These are phyloP conservation scores for Aegle marmelos DNA, from an alignment of 345 rosid species.

Conservation along the genomic window DNA sequence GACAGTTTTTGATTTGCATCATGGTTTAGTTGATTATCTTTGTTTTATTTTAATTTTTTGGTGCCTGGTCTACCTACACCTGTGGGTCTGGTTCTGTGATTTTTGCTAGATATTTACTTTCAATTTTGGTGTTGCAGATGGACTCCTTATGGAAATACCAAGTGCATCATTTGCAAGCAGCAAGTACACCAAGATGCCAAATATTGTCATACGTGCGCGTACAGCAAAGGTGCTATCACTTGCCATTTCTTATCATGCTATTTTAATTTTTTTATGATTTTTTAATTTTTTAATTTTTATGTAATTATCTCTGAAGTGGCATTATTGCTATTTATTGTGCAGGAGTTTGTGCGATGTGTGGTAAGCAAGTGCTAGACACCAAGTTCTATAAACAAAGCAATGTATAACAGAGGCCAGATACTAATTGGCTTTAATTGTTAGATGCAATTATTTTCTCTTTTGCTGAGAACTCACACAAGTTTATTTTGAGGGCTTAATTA, in stretches of 20 bases:
- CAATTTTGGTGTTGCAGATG: constrained; percentile 52
- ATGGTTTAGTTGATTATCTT: neutral
- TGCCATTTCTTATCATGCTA: neutral
- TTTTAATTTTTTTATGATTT: neutral
- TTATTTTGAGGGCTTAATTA: neutral
- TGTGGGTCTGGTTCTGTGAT: neutral
- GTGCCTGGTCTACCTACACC: neutral
- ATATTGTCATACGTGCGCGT: constrained; percentile 98
- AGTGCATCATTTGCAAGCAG: constrained; percentile 97
- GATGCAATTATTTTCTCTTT: neutral
- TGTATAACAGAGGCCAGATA: constrained; percentile 33
- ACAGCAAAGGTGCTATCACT: constrained; percentile 66
- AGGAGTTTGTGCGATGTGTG: constrained; percentile 99
- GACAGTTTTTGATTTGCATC: neutral
- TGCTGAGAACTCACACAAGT: neutral
- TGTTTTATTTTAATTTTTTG: neutral
- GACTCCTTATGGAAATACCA: constrained; percentile 84
- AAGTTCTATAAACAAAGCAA: constrained; percentile 97
- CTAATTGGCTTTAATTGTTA: neutral
- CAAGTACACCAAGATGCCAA: constrained; percentile 97
- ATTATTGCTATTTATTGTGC: constrained; percentile 16
- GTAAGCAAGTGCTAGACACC: constrained; percentile 97
- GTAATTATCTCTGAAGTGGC: constrained; percentile 3
- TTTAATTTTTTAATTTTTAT: neutral
- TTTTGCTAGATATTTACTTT: neutral